Conservation (phyloP, 2,329 filamentous ascomycete species). For the Nectriaceae sp. region DNA sequence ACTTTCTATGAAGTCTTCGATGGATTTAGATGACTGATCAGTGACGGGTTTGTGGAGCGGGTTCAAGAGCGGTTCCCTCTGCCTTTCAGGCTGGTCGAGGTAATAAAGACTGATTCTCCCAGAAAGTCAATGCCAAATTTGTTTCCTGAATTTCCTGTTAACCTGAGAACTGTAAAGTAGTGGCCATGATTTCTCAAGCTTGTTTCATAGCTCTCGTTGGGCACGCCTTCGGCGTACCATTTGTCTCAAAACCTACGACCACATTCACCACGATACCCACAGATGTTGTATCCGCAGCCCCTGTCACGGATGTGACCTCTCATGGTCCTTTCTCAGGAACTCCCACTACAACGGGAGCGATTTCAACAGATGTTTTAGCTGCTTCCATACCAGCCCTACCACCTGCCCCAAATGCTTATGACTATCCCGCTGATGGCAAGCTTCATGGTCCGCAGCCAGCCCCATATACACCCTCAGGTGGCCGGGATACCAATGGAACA, state of each 20-base stretch:
- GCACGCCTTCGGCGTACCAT: not conserved
- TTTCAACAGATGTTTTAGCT: conserved; percentile 58
- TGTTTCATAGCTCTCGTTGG: not conserved
- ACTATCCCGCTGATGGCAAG: conserved; percentile 71
- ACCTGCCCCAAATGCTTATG: conserved; percentile 61
- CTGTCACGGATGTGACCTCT: conserved; percentile 59
- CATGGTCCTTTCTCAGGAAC: conserved; percentile 71
- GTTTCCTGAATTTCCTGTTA: not conserved
- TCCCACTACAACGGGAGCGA: conserved; percentile 68
- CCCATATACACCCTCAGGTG: conserved; percentile 72
- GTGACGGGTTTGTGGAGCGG: too few species aligned
- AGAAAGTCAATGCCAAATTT: not conserved
- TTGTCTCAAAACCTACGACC: not conserved
- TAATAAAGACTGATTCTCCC: not conserved
- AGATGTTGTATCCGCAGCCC: not conserved
- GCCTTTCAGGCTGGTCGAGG: not conserved
- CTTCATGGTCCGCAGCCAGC: conserved; percentile 69
- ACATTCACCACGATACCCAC: not conserved
- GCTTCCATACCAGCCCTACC: conserved; percentile 59
- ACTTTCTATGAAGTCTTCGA: not conserved
- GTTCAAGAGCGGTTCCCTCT: too few species aligned
- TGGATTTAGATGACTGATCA: not conserved
- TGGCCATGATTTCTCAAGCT: not conserved
- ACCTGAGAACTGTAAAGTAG: not conserved
- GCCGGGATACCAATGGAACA: conserved; percentile 76